Evolutionary conservation across 176 grass and related monocot genomes (phyloP), one percentile per base, ranked within the genome.

Genomic region (Avena sativa): DNA sequence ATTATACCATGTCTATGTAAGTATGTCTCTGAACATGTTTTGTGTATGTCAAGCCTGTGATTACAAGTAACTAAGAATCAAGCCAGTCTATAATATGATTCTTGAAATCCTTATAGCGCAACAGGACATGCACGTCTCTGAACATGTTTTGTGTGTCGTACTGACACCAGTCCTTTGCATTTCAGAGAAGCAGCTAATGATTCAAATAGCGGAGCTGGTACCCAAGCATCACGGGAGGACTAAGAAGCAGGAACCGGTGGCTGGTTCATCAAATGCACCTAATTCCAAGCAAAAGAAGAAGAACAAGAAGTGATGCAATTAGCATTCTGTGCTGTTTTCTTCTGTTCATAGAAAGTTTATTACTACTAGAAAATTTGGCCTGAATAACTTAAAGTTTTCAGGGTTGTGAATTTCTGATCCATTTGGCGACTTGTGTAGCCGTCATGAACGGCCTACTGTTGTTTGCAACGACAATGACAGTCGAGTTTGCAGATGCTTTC

Each of bases 151-250:
- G 20, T 88, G 9, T 78, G 64, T 88, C 47, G 25, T 85, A 88
- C 52, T 91, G 82, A 85, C 53, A 78, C 19, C 8, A 60, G 6
- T 16, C 12, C 32, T 55, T 74, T 15, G 40, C 32, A 75, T 83
- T 86, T 65, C 92, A 96, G 96, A 93, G 85, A 98, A 98, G 75
- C 85, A 93, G 62, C 84, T 98, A 75, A 90, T 96, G 96, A 79
- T 96, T 56, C 89, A 89, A 86, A 73, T 98, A 62, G 93, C 93
- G 70, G 96, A 91, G 87, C 79, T 98, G 56, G 90, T 98, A 67
- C 96, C 96, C 36, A 96, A 96, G 87, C 93, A 98, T 84, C 93
- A 91, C 69, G 96, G 93, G 71, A 98, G 93, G 87, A 93, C 79
- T 14, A 94, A 96, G 87, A 98, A 98, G 81, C 93, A 92, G 87